Evolutionary conservation across 768 basidiomycete species (phyloP), one percentile per base, ranked within the genome.

Genomic region (Terana coerulea): DNA sequence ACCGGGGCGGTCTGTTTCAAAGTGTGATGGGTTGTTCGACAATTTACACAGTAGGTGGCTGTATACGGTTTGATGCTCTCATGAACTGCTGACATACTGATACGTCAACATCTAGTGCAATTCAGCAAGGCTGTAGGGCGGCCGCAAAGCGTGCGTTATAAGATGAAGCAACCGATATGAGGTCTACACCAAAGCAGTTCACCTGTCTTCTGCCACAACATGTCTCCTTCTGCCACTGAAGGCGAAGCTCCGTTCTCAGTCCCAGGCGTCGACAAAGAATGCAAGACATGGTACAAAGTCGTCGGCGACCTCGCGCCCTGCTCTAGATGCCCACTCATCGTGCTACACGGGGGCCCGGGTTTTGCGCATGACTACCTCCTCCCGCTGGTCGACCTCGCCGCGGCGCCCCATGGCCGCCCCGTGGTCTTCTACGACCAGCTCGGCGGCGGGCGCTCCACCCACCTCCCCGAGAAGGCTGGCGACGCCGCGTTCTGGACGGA

Each of bases 361-460:
- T 54, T 68, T 6, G 59, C 71, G 0, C 72, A 75, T 40, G 61
- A 71, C 29, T 77, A 76, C 51, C 55, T 79, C 50, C 61, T 70
- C 49, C 66, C 74, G 2, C 62, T 70, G 44, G 59, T 52, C 41
- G 68, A 75, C 25, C 67, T 79, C 49, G 30, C 45, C 47, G 9
- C 3, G 21, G 40, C 51, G 51, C 39, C 39, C 6, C 62, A 41
- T 41, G 59, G 59, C 41, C 70, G 71, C 30, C 72, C 77, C 1
- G 66, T 80, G 51, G 59, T 80, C 31, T 67, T 80, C 58, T 80
- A 80, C 51, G 78, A 79, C 53, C 77, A 78, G 62, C 59, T 80
- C 40, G 79, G 78, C 5, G 70, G 60, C 55, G 74, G 71, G 8
- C 58, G 61, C 40, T 78, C 77, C 3, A 75, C 77, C 9, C 77